Evolutionary conservation across 1,284 basidiomycete genomes (phyloP).

Genomic region (Cutaneotrichosporon sp.): DNA sequence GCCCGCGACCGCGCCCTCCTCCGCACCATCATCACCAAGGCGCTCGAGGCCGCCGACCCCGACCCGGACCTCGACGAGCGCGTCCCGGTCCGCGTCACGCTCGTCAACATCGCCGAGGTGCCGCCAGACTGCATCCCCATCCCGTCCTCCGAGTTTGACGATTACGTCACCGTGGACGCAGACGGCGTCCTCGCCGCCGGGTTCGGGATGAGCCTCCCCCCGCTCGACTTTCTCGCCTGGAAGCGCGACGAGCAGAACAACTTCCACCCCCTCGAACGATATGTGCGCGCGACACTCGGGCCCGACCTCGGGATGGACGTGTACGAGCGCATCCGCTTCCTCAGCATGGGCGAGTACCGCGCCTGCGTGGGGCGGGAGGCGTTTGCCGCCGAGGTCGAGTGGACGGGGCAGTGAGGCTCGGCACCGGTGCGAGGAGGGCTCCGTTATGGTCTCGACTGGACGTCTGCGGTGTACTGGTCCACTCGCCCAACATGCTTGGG

Average conservation of each 20-base stretch:
- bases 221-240: background rate
- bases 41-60: constrained; percentile 2
- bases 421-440: no score
- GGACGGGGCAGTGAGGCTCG: background rate
- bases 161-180: background rate
- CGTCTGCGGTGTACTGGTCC: no score
- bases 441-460: no score
- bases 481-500: no score
- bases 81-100: background rate
- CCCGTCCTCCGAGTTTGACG: background rate
- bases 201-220: background rate
- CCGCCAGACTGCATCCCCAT: constrained; percentile 4
- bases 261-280: constrained; percentile 1
- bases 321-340: constrained; percentile 2
- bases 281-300: background rate
- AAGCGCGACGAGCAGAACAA: background rate
- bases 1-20: constrained; percentile 1
- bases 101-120: constrained; percentile 1
- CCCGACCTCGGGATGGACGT: background rate
- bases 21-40: background rate
- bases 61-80: background rate
- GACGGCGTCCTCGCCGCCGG: background rate
- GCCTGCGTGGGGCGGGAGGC: background rate
- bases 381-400: constrained; percentile 1
- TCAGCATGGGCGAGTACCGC: constrained; percentile 2